These are phyloP conservation scores for Serendipita sp. DNA, from an alignment of 768 basidiomycete species.

Conservation along the genomic window DNA sequence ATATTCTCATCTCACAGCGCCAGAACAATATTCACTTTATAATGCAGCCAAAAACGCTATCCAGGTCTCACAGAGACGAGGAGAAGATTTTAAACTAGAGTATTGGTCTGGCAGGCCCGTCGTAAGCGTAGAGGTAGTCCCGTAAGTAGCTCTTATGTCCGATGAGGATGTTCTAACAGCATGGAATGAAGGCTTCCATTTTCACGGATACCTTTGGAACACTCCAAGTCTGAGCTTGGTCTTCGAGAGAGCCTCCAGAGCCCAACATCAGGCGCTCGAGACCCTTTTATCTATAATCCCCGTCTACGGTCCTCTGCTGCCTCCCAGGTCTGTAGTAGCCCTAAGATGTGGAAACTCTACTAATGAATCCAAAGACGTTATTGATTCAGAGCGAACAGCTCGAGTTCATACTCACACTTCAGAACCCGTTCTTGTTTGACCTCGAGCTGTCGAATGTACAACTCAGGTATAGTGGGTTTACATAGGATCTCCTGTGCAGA, in stretches of 20 bases:
- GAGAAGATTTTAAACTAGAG: conserved; percentile 48
- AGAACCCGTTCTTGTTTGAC: conserved; percentile 86
- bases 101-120: conserved; percentile 74
- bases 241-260: conserved; percentile 24
- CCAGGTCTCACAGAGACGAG: conserved; percentile 57
- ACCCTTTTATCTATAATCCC: conserved; percentile 89
- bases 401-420: conserved; percentile 70
- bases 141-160: conserved; percentile 31
- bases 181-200: conserved; percentile 22
- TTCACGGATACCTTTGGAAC: conserved; percentile 57
- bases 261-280: conserved; percentile 35
- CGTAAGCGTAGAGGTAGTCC: conserved; percentile 56
- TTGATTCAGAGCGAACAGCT: conserved; percentile 70
- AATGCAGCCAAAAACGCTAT: conserved; percentile 57
- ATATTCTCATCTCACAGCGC: conserved; percentile 45
- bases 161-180: not conserved
- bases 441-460: conserved; percentile 69
- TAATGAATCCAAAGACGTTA: conserved; percentile 29
- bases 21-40: conserved; percentile 70
- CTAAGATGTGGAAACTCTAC: conserved; percentile 3
- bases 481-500: conserved; percentile 7
- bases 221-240: conserved; percentile 25
- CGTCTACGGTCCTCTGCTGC: conserved; percentile 33
- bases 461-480: conserved; percentile 40
- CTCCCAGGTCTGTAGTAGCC: conserved; percentile 32